Conservation (phyloP, 306 rosid species). For the Malus sylvestris region DNA sequence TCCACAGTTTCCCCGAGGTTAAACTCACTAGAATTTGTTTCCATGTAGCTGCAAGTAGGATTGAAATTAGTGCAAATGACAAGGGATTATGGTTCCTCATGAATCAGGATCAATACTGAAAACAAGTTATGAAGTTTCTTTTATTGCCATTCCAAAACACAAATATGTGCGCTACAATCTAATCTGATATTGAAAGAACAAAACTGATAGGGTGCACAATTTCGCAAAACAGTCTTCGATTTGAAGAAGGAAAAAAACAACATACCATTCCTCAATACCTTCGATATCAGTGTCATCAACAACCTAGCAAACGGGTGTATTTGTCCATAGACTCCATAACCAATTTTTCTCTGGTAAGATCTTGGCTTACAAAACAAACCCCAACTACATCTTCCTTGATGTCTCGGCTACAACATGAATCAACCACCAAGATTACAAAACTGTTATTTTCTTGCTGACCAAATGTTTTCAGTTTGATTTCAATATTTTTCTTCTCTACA, state of each 20-base stretch:
- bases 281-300: constrained; percentile 31
- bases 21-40: constrained; percentile 24
- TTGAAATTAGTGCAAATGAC: too few species aligned
- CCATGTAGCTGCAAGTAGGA: constrained; percentile 27
- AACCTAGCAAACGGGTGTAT: constrained; percentile 38
- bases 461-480: constrained; percentile 33
- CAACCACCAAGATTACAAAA: constrained; percentile 31
- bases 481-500: constrained; percentile 28
- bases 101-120: not conserved
- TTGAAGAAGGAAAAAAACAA: not conserved
- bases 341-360: constrained; percentile 31
- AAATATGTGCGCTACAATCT: not conserved
- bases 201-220: not conserved
- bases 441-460: constrained; percentile 19
- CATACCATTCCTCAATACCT: constrained; percentile 37
- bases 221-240: not conserved
- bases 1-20: constrained; percentile 33
- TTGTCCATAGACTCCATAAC: constrained; percentile 14
- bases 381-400: constrained; percentile 31
- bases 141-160: not conserved
- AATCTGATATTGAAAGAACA: not conserved
- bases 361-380: constrained; percentile 32
- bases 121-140: not conserved
- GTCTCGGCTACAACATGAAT: constrained; percentile 40
- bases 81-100: too few species aligned